Base-by-base conservation (phyloP, 768 basidiomycete species). In the Cyclocybe cylindracea region DNA sequence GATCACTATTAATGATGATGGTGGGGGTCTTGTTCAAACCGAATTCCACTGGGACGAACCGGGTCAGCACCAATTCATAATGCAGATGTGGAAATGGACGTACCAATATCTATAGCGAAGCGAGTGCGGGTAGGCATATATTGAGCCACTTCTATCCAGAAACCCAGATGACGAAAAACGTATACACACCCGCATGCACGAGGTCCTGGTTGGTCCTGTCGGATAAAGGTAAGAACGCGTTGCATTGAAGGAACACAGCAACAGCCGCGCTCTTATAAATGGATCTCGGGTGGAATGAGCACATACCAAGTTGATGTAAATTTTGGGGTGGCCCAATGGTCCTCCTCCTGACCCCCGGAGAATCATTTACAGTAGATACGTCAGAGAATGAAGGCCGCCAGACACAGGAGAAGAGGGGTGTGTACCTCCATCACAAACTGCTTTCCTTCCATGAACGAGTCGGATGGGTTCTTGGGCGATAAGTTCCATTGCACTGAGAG, bases 391-490 rank as follows among this genome's bases (percentile, higher is more conserved):
- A 40, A 35, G 44, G 53, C 29, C 33, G 48, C 19, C 34, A 16
- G 46, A 50, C 34, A 39, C 45, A 24, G 38, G 18, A 35, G 32
- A 48, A 11, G 45, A 47, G 42, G 39, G 34, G 41, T 37, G 43
- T 91, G 61, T 59, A 98, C 97, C 96, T 62, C 97, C 97, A 67
- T 99, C 96, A 67, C 97, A 99, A 44, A 87, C 78, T 2, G 94
- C 94, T 69, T 85, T 92, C 60, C 96, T 79, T 14, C 85, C 89
- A 40, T 91, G 70, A 8, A 96, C 87, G 40, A 94, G 65, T 46
- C 88, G 78, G 49, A 96, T 81, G 7, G 96, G 94, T 68, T 97
- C 94, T 57, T 91, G 78, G 44, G 79, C 79, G 60, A 98, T 80
- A 61, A 98, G 78, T 56, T 88, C 87, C 88, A 98, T 94, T 2